Conservation (phyloP, 805 yeast species). For the Yarrowia sp. region DNA sequence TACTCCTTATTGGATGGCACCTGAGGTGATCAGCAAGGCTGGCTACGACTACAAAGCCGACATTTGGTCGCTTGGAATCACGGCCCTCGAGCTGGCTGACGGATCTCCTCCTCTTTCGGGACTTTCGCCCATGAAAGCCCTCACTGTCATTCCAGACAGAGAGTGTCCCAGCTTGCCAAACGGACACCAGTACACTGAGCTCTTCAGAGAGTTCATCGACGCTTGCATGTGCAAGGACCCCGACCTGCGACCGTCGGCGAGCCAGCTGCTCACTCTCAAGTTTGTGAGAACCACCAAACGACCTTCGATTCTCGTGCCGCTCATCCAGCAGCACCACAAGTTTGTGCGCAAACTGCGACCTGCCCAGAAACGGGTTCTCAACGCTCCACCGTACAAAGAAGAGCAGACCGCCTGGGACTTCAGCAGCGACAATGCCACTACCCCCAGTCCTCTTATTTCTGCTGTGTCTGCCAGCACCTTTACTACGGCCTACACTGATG, state of each 20-base stretch:
- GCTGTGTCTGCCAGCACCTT: conserved; percentile 10
- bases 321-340: conserved; percentile 26
- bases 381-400: conserved; percentile 17
- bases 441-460: conserved; percentile 6
- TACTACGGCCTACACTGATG: conserved; percentile 10
- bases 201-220: conserved; percentile 68
- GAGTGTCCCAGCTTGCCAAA: conserved; percentile 62
- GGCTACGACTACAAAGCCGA: conserved; percentile 90
- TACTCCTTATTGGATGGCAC: conserved; percentile 99
- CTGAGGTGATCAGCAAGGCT: conserved; percentile 87
- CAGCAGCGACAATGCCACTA: background rate
- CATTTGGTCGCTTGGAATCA: conserved; percentile 95
- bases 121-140: conserved; percentile 75
- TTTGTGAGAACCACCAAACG: conserved; percentile 59
- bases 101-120: conserved; percentile 84
- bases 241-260: conserved; percentile 66
- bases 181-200: conserved; percentile 55
- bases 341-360: conserved; percentile 22
- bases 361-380: conserved; percentile 15
- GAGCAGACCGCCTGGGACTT: conserved; percentile 34
- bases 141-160: conserved; percentile 69
- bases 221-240: conserved; percentile 76
- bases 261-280: conserved; percentile 86
- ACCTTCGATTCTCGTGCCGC: conserved; percentile 33
- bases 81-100: conserved; percentile 80